Evolutionary conservation across 257 asterid species (phyloP), one percentile per base, ranked within the genome.

Genomic region (Gardenia jasminoides): DNA sequence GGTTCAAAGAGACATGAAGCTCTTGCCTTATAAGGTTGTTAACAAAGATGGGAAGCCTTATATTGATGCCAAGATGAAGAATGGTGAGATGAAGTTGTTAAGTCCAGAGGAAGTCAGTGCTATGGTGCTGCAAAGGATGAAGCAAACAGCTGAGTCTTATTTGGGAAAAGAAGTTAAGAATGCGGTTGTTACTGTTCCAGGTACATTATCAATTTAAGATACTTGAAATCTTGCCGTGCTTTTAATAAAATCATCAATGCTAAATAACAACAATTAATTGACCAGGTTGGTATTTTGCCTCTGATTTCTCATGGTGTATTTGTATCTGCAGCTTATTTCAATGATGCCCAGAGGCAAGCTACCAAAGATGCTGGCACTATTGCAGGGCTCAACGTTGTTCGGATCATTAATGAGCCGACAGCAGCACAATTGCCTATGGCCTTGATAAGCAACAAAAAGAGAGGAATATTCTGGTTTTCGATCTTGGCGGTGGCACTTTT

Each of bases 401-500:
- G 97, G 82, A 92, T 92, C 62, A 92, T 92, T 69, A 91, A 92
- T 1, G 97, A 92, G 83, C 97, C 97, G 78, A 92, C 97, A 15
- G 97, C 97, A 16, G 97, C 97, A 70, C 97, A 62, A 90, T 93
- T 77, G 97, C 97, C 3, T 91, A 93, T 61, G 96, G 97, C 28
- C 86, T 93, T 91, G 97, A 91, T 86, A 90, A 93, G 91, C 88
- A 90, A 80, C 97, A 89, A 54, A 91, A 92, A 31, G 98, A 91
- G 76, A 93, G 90, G 90, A 93, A 93, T 89, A 91, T 93, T 81
- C 96, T 93, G 36, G 98, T 93, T 80, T 93, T 93, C 77, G 96
- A 91, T 83, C 96, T 93, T 78, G 96, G 98, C 78, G 98, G 97
- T 83, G 97, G 98, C 54, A 93, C 98, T 50, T 93, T 93, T 52